Base-by-base conservation (phyloP, 495 filamentous ascomycete species). In the Lasiosphaeria miniovina region DNA sequence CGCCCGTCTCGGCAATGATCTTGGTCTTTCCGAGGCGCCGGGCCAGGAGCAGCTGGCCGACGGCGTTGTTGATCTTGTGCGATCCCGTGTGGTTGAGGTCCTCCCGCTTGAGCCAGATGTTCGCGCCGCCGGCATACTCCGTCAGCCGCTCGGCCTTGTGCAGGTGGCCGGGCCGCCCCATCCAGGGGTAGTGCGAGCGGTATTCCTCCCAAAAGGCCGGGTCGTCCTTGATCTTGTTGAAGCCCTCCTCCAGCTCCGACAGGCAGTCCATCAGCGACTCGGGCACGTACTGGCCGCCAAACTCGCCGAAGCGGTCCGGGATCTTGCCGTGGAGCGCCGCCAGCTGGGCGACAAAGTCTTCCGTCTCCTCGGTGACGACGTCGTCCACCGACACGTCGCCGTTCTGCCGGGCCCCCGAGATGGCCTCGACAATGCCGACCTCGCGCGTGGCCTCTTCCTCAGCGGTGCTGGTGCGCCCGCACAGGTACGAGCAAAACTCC, bases 201-300 rank as follows among this genome's bases (percentile, higher is more conserved):
- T 91, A 99, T 72, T 98, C 95, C 65, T 96, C 89, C 94, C 94
- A 99, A 81, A 98, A 99, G 34, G 82, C 79, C 6, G 91, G 88
- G 68, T 98, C 93, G 52, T 92, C 84, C 64, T 86, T 86, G 46
- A 91, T 90, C 49, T 85, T 74, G 60, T 95, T 84, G 78, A 99
- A 99, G n/a, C 93, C 94, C 9, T 80, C 78, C 71, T 98, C 93
- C 12, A 99, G 84, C 75, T 99, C 86, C 0, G 86, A 84, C 62
- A 99, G 78, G 69, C 94, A 98, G 75, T 96, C 93, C 92, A 98
- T 98, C 35, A 99, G 82, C 6, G 92, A 92, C 75, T 99, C 94
- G 1, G 94, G 95, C 0, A 99, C 93, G 67, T 98, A 99, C 72
- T 98, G 94, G n/a, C 94, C 94, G 65, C 94, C 94, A 63, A 96